phyloP scores from a whole-genome alignment of 768 basidiomycete species.

The Ramaria sp. region DNA sequence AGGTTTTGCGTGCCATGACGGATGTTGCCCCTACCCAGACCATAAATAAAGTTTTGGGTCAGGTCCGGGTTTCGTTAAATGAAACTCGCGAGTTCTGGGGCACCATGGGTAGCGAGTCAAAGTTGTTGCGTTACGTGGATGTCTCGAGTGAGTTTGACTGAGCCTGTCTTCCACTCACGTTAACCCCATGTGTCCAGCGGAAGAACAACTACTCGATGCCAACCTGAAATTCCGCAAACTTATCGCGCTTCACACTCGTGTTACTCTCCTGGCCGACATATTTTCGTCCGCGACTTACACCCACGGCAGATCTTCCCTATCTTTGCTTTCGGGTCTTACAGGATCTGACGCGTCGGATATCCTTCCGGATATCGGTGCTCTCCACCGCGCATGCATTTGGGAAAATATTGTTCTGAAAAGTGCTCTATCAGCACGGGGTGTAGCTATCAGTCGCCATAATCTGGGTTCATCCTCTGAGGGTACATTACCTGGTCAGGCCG shows the following conservation, averaged over 20 bases:
- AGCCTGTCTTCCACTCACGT: conserved; percentile 6
- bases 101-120: conserved; percentile 39
- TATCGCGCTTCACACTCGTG: conserved; percentile 64
- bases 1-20: conserved; percentile 80
- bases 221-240: conserved; percentile 64
- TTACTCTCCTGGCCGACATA: conserved; percentile 78
- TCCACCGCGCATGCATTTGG: conserved; percentile 79
- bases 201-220: conserved; percentile 32
- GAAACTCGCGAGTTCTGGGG: conserved; percentile 69
- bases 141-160: conserved; percentile 26
- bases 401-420: conserved; percentile 74
- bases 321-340: conserved; percentile 67
- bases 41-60: conserved; percentile 52
- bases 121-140: conserved; percentile 54
- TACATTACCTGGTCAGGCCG: background rate
- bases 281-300: conserved; percentile 76
- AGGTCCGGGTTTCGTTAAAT: conserved; percentile 58
- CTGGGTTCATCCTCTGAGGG: background rate
- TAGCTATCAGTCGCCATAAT: conserved; percentile 16
- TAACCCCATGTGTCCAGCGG: conserved; percentile 23
- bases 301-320: conserved; percentile 66
- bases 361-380: conserved; percentile 58
- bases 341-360: conserved; percentile 49
- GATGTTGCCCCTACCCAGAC: conserved; percentile 78
- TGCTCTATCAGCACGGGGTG: conserved; percentile 38